Conservation (phyloP, 73 alveolate genomes). For the Uronychia binucleata region DNA sequence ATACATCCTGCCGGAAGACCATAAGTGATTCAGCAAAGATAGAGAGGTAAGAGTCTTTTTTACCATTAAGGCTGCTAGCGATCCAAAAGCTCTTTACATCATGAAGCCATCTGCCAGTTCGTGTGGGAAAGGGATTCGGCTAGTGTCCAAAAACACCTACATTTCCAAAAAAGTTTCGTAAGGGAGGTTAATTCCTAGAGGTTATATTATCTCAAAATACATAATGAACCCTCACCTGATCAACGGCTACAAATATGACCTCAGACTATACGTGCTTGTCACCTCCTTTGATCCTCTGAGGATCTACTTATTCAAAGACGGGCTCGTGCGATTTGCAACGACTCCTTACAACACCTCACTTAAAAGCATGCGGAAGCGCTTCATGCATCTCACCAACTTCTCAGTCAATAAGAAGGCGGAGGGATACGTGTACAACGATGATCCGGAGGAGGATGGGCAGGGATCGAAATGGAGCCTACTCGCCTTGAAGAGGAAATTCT, state of each 20-base stretch:
- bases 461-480: conserved; percentile 61
- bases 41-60: conserved; percentile 53
- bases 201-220: conserved; percentile 76
- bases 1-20: conserved; percentile 85
- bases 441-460: conserved; percentile 51
- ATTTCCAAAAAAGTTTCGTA: conserved; percentile 59
- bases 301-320: conserved; percentile 55
- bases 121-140: conserved; percentile 92
- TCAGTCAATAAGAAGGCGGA: conserved; percentile 73
- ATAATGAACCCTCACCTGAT: conserved; percentile 80
- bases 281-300: conserved; percentile 68
- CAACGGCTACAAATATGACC: conserved; percentile 89
- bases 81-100: conserved; percentile 80
- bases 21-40: conserved; percentile 70
- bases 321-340: conserved; percentile 72
- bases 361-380: conserved; percentile 31
- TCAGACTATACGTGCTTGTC: conserved; percentile 82
- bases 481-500: conserved; percentile 34
- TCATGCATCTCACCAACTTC: conserved; percentile 78
- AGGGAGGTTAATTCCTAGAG: conserved; percentile 21
- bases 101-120: conserved; percentile 92
- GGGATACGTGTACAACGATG: conserved; percentile 59
- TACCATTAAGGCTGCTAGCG: conserved; percentile 24
- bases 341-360: conserved; percentile 44
- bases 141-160: conserved; percentile 71